Conservation (phyloP, 2,329 filamentous ascomycete genomes). For the Stromatinia cepivora region DNA sequence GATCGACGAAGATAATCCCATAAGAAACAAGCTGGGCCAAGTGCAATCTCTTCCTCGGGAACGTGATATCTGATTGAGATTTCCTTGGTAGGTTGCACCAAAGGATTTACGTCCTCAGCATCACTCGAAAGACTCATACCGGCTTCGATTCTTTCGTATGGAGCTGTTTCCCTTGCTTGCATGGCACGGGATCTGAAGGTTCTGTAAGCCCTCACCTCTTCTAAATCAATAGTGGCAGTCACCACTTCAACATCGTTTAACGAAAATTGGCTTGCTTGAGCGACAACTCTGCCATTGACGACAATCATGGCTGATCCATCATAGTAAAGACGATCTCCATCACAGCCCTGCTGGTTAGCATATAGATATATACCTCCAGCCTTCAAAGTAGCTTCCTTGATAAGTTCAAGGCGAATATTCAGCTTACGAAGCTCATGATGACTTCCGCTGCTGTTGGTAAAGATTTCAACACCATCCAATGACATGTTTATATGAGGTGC, state of each 20-base stretch:
- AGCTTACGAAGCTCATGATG: constrained; percentile 71
- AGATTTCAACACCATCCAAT: constrained; percentile 70
- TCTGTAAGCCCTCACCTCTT: constrained; percentile 66
- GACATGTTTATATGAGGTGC: constrained; percentile 54
- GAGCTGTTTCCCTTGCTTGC: constrained; percentile 35
- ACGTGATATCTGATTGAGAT: constrained; percentile 15
- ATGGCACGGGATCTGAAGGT: constrained; percentile 35
- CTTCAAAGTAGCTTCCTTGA: constrained; percentile 64
- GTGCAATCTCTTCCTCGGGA: constrained; percentile 23
- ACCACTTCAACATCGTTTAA: constrained; percentile 63
- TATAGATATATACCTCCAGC: constrained; percentile 61
- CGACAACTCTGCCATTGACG: constrained; percentile 60
- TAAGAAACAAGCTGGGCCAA: constrained; percentile 20
- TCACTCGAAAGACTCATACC: constrained; percentile 48
- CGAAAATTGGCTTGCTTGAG: constrained; percentile 51
- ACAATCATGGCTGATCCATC: constrained; percentile 62
- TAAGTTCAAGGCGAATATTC: constrained; percentile 61
- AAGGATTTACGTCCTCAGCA: constrained; percentile 47
- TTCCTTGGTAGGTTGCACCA: constrained; percentile 39
- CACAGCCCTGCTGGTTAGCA: constrained; percentile 60
- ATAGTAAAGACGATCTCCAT: constrained; percentile 57
- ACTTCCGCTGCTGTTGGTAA: constrained; percentile 68
- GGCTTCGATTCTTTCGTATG: constrained; percentile 45
- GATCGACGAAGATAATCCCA: constrained; percentile 23
- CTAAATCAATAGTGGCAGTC: constrained; percentile 66